These are phyloP conservation scores for Xerocomus spinulosus DNA, from an alignment of 768 basidiomycete genomes.

Conservation along the genomic window DNA sequence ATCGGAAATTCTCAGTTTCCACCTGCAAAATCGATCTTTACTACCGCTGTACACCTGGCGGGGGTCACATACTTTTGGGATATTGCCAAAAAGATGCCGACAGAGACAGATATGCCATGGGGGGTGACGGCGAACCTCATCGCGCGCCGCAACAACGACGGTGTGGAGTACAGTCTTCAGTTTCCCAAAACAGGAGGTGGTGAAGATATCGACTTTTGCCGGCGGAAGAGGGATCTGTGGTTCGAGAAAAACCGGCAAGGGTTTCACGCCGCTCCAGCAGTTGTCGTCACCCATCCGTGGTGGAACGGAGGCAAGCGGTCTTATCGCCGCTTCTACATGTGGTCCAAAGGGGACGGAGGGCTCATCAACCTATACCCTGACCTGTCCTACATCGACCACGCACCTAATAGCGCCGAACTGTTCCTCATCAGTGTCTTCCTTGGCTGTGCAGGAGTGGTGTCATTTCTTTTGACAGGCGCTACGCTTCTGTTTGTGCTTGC, in stretches of 20 bases:
- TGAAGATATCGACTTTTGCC: constrained; percentile 59
- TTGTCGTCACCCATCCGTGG: constrained; percentile 54
- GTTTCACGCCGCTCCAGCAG: constrained; percentile 45
- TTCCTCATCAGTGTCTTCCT: constrained; percentile 28
- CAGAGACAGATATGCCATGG: constrained; percentile 49
- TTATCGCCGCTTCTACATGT: constrained; percentile 54
- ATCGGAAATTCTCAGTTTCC: constrained; percentile 52
- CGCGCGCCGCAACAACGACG: constrained; percentile 42
- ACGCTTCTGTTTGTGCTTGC: constrained; percentile 13
- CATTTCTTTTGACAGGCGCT: constrained; percentile 12
- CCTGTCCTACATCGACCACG: constrained; percentile 40
- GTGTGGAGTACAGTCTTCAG: constrained; percentile 39
- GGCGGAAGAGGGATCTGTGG: constrained; percentile 40
- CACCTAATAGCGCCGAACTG: constrained; percentile 49
- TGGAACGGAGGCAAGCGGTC: constrained; percentile 45
- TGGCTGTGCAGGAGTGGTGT: constrained; percentile 8
- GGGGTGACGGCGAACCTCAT: constrained; percentile 61
- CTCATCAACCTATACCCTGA: constrained; percentile 47
- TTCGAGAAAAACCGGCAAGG: constrained; percentile 34
- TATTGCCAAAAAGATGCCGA: constrained; percentile 45
- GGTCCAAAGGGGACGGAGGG: constrained; percentile 54
- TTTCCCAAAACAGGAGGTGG: constrained; percentile 65
- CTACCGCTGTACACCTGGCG: constrained; percentile 49
- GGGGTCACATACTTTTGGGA: constrained; percentile 62
- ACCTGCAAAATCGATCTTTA: constrained; percentile 43